Base-by-base conservation (phyloP, 257 asterid genomes). In the Salvia splendens region DNA sequence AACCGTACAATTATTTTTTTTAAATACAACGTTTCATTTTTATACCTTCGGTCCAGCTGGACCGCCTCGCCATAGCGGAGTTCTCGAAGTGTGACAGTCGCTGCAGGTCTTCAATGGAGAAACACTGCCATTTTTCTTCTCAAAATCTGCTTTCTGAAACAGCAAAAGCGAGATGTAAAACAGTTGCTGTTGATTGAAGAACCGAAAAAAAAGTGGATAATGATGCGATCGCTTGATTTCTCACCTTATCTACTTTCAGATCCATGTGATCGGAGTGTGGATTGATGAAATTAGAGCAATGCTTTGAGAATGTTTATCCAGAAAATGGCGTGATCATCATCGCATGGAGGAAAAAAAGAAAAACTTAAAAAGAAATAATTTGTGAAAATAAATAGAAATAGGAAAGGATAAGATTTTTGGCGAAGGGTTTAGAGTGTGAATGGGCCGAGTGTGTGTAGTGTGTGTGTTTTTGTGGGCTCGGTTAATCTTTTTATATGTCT, bases 1-100 rank as follows among this genome's bases (percentile, higher is more conserved):
- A 24, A 24, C 30, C 30, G 30, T 24, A 24, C 30, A 24, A 24
- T 24, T 24, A 0, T 24, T 24, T 24, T 24, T 24, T 24, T 24
- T 24, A 24, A 24, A 24, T 24, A 24, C 30, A 24, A 24, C 30
- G 30, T 1, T 24, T 24, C 30, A 24, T 2, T 24, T 24, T 24
- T 24, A 24, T 49, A 89, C 98, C 96, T 93, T 88, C 4, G 97
- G 98, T 36, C 98, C 98, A 65, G 80, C 78, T 33, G 98, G 97
- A 38, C 98, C 98, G 76, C 97, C 95, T 72, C 98, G 72, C 98
- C 98, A 93, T 0, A 93, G 89, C 12, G 98, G 97, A 6, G 98
- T 93, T 72, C 75, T 82, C 20, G 98, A 77, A 7, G 98, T 89
- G 61, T 76, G 80, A 66, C 98, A 93, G 73, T 75, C 87, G 40